A percentile compares a stretch with the other conserved stretches of the same genome.
These are phyloP conservation scores for Sporothrix pseudoabietina DNA, from an alignment of 2,329 filamentous ascomycete species.

Conservation along the genomic window DNA sequence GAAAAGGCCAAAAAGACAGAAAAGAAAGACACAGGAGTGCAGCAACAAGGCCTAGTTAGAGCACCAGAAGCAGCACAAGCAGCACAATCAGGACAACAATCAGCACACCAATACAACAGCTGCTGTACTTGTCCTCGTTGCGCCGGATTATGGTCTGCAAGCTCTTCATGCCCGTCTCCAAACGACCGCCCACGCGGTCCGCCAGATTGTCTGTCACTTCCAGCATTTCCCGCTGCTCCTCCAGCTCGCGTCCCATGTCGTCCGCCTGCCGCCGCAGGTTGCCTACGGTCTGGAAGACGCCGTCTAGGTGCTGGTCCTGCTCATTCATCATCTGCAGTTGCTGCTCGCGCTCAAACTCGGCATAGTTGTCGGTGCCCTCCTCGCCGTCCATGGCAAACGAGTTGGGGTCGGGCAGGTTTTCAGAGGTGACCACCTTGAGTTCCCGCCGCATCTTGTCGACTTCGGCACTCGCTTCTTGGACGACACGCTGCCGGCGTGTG, in stretches of 20 bases:
- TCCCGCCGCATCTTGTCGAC: constrained; percentile 87
- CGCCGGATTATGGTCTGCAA: constrained; percentile 80
- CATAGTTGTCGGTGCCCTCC: constrained; percentile 59
- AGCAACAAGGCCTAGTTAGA: constrained; percentile 43
- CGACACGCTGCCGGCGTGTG: constrained; percentile 73
- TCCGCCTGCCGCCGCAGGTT: constrained; percentile 88
- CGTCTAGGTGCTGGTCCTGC: constrained; percentile 90
- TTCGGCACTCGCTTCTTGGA: constrained; percentile 86
- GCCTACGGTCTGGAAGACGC: constrained; percentile 89
- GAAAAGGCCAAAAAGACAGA: not conserved
- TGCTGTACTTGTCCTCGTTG: constrained; percentile 86
- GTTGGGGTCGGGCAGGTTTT: constrained; percentile 53
- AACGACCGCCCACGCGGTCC: constrained; percentile 81
- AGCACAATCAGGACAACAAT: constrained; percentile 88
- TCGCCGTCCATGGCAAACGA: constrained; percentile 57
- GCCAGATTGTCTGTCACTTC: constrained; percentile 81
- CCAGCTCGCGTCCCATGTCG: constrained; percentile 93
- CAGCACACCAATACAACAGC: constrained; percentile 86
- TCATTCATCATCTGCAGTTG: constrained; percentile 91
- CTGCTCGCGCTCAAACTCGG: constrained; percentile 85
- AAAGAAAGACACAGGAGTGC: not conserved
- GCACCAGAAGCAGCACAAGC: constrained; percentile 72
- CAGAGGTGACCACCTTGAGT: constrained; percentile 58
- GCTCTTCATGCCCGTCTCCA: constrained; percentile 84
- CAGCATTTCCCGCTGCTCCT: constrained; percentile 90